A percentile compares a stretch with the other conserved stretches of the same genome.
phyloP scores from a whole-genome alignment of 2,329 filamentous ascomycete genomes.

The Paecilomyces fulvus region DNA sequence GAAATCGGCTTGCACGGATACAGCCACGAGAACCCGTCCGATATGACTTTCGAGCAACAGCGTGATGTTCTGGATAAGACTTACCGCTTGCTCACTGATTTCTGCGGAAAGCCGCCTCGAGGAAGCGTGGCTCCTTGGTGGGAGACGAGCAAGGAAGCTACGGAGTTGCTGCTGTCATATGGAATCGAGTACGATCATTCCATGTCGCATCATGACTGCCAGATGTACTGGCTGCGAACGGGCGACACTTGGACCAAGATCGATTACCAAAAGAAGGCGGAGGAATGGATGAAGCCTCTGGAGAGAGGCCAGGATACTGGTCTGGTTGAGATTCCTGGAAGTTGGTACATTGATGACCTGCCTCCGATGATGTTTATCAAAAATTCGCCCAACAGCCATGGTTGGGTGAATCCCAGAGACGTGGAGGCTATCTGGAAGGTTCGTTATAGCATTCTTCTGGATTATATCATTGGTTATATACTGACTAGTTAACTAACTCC shows the following conservation, averaged over 20 bases:
- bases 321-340: constrained; percentile 37
- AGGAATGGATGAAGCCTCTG: constrained; percentile 39
- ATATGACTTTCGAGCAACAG: constrained; percentile 69
- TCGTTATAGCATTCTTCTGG: constrained; percentile 11
- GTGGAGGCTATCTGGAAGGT: constrained; percentile 52
- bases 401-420: constrained; percentile 51
- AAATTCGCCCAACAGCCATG: constrained; percentile 43
- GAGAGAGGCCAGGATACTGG: constrained; percentile 39
- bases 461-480: background rate
- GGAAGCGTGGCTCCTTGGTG: constrained; percentile 69
- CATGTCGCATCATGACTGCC: constrained; percentile 38
- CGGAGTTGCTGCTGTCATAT: constrained; percentile 37
- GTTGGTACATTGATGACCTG: constrained; percentile 38
- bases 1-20: constrained; percentile 65
- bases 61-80: constrained; percentile 69
- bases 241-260: constrained; percentile 40
- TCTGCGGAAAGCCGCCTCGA: constrained; percentile 64
- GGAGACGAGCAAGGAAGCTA: constrained; percentile 62
- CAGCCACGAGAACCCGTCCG: constrained; percentile 62
- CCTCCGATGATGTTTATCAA: constrained; percentile 42
- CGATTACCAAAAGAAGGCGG: constrained; percentile 34
- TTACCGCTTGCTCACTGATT: constrained; percentile 63
- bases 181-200: constrained; percentile 39
- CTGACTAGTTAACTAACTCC: constrained; percentile 53
- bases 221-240: constrained; percentile 37